Conservation (phyloP, 1,139 yeast species). For the Blastobotrys capitulatus region DNA sequence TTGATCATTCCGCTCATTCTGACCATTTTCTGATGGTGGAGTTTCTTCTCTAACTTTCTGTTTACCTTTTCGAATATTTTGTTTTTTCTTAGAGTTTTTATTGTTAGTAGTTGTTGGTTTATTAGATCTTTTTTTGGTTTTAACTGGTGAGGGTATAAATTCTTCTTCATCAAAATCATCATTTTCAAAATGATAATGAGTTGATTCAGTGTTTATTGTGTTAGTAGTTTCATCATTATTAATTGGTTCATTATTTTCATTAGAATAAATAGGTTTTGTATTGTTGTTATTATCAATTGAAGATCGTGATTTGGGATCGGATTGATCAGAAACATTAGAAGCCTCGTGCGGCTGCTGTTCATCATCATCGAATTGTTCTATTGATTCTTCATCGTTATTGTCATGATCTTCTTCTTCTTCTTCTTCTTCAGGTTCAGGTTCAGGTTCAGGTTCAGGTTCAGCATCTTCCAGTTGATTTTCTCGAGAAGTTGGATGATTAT, state of each 20-base stretch:
- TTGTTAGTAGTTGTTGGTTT: not conserved
- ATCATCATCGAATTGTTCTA: too few species aligned
- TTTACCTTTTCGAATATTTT: not conserved
- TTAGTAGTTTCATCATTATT: not conserved
- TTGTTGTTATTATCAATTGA: not conserved
- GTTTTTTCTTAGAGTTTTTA: not conserved
- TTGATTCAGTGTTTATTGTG: not conserved
- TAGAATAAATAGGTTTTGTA: not conserved
- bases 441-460: not conserved
- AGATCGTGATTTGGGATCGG: not conserved
- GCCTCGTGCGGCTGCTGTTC: too few species aligned
- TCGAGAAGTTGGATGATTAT: not conserved
- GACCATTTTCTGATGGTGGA: not conserved
- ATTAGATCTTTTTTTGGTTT: not conserved
- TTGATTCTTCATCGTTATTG: too few species aligned
- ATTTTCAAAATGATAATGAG: not conserved
- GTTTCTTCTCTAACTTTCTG: not conserved
- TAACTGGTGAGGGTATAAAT: not conserved
- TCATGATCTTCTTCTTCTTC: too few species aligned
- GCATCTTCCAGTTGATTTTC: not conserved
- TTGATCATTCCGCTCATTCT: not conserved
- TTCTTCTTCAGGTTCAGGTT: not conserved
- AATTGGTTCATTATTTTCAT: not conserved
- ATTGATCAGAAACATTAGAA: too few species aligned
- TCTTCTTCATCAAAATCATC: not conserved